Evolutionary conservation across 2,329 filamentous ascomycete genomes (phyloP).

Genomic region (Endothia cerciana): DNA sequence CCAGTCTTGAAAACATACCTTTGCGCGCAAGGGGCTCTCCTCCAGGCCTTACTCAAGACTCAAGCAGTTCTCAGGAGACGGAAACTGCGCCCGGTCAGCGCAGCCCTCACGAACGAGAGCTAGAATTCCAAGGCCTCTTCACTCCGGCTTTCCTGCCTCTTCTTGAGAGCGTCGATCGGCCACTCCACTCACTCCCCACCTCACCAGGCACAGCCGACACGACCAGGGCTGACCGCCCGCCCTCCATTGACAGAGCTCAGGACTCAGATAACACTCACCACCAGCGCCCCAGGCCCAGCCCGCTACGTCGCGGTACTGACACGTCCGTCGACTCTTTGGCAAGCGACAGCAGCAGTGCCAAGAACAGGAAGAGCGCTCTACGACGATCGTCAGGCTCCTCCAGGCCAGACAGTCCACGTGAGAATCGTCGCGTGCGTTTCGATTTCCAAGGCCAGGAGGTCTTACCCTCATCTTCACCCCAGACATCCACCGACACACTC

Average conservation of each 20-base stretch:
- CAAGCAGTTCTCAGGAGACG: constrained; percentile 41
- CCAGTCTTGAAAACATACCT: constrained; percentile 19
- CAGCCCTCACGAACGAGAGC: constrained; percentile 58
- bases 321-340: constrained; percentile 57
- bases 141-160: constrained; percentile 66
- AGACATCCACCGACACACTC: constrained; percentile 36
- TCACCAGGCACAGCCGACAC: constrained; percentile 30
- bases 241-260: constrained; percentile 12
- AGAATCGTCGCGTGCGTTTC: constrained; percentile 65
- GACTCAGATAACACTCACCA: constrained; percentile 12
- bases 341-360: constrained; percentile 49
- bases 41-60: constrained; percentile 45
- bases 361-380: constrained; percentile 56
- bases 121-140: constrained; percentile 65
- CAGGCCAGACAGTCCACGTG: constrained; percentile 38
- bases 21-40: constrained; percentile 40
- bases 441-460: constrained; percentile 64
- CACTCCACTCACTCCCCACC: constrained; percentile 31
- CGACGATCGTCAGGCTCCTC: constrained; percentile 59
- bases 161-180: constrained; percentile 52
- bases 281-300: constrained; percentile 31
- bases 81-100: constrained; percentile 33
- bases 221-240: constrained; percentile 7
- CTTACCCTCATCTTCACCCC: constrained; percentile 61
- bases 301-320: constrained; percentile 48